These are phyloP conservation scores for Gracilaria gracilis DNA, from an alignment of 23 red algal species.

Conservation along the genomic window DNA sequence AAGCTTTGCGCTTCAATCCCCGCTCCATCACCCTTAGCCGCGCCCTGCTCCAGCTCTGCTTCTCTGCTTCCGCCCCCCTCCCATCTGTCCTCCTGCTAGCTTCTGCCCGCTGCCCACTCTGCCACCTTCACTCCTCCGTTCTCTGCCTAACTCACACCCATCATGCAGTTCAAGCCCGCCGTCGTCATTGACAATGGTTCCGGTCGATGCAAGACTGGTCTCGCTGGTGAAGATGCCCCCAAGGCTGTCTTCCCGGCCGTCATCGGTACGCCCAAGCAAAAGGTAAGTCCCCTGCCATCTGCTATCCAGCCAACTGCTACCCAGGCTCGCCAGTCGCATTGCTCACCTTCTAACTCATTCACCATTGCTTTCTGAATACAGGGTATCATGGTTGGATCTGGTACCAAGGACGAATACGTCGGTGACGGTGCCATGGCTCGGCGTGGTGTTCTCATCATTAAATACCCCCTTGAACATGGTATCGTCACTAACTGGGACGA, in stretches of 20 bases:
- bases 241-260: slow-evolving; percentile 98
- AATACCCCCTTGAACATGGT: slow-evolving; percentile 99
- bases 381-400: slow-evolving; percentile 98
- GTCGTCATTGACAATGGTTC: slow-evolving; percentile 99
- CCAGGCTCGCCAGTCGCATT: not conserved
- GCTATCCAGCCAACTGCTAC: no score
- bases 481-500: slow-evolving; percentile 99
- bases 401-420: slow-evolving; percentile 98
- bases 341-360: not conserved
- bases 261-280: slow-evolving; percentile 94
- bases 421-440: slow-evolving; percentile 96
- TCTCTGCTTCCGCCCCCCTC: not conserved
- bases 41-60: not conserved
- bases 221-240: slow-evolving; percentile 98
- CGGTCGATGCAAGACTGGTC: slow-evolving; percentile 96
- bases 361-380: not conserved
- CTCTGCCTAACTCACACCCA: not conserved
- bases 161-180: slow-evolving; percentile 79
- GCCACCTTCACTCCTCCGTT: not conserved
- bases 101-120: not conserved
- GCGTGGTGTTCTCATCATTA: slow-evolving; percentile 96
- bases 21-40: not conserved
- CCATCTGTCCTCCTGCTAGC: not conserved
- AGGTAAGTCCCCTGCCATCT: slow-evolving; percentile 48
- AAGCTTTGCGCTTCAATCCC: not conserved